These are phyloP conservation scores for Mangifera indica DNA, from an alignment of 345 rosid species.

Conservation along the genomic window DNA sequence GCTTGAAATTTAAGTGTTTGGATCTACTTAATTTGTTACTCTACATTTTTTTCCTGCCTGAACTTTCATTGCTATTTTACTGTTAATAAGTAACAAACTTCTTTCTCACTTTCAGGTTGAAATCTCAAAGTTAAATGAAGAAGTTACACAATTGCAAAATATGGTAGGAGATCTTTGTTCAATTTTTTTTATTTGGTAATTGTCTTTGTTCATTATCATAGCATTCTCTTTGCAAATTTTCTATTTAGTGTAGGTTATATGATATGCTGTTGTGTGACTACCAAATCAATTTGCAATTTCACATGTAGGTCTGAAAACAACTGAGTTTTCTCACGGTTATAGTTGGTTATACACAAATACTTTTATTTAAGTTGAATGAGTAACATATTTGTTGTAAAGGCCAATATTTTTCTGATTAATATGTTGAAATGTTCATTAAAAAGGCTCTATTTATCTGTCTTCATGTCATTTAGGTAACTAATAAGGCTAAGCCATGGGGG, in stretches of 20 bases:
- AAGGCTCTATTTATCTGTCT: no score
- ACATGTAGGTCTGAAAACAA: not conserved
- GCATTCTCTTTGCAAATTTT: not conserved
- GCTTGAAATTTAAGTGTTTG: no score
- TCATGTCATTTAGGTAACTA: no score
- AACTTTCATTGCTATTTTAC: slow-evolving; percentile 2
- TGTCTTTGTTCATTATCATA: not conserved
- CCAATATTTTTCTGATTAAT: slow-evolving; percentile 1
- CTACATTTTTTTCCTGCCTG: not conserved
- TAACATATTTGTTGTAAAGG: not conserved
- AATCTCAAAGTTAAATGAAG: slow-evolving; percentile 39
- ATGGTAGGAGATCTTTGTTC: slow-evolving; percentile 40
- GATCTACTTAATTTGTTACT: no score
- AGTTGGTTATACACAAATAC: not conserved
- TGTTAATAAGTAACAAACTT: slow-evolving; percentile 17
- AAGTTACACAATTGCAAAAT: slow-evolving; percentile 32
- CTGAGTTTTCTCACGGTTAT: not conserved
- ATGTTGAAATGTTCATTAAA: not conserved
- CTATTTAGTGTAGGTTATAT: not conserved
- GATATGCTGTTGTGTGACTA: not conserved
- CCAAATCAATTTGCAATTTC: not conserved
- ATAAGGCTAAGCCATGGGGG: not conserved
- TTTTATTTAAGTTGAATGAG: not conserved
- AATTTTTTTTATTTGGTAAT: no score
- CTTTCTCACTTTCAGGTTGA: slow-evolving; percentile 28